phyloP scores from a whole-genome alignment of 2,329 filamentous ascomycete genomes.

The Cytospora mali region DNA sequence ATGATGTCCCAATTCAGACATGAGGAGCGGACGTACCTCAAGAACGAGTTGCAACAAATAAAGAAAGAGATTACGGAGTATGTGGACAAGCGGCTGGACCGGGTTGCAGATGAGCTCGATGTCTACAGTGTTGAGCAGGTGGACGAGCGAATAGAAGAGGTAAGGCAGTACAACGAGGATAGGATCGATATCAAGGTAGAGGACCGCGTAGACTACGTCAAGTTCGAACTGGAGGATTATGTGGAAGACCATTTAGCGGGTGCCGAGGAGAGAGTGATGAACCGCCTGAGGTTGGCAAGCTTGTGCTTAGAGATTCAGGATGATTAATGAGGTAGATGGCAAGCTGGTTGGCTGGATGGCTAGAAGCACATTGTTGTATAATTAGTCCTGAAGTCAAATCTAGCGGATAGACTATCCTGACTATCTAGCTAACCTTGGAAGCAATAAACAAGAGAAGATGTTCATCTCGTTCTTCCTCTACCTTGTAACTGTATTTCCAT shows the following conservation, averaged over 20 bases:
- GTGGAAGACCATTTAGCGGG: constrained; percentile 2
- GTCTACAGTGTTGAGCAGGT: background rate
- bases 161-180: constrained; percentile 4
- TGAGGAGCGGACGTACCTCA: constrained; percentile 2
- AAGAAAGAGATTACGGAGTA: background rate
- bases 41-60: background rate
- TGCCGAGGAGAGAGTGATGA: constrained; percentile 5
- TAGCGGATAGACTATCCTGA: too few species aligned
- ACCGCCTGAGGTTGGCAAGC: constrained; percentile 2
- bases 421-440: too few species aligned
- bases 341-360: background rate
- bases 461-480: too few species aligned
- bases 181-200: constrained; percentile 15
- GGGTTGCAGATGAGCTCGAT: background rate
- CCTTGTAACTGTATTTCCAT: too few species aligned
- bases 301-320: background rate
- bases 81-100: background rate
- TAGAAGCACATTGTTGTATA: too few species aligned
- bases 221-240: constrained; percentile 22
- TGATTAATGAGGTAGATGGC: background rate
- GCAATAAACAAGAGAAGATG: too few species aligned
- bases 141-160: constrained; percentile 10
- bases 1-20: constrained; percentile 9
- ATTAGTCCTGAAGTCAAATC: too few species aligned
- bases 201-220: constrained; percentile 8